Evolutionary conservation across 257 asterid species (phyloP).

Genomic region (Capsicum baccatum): DNA sequence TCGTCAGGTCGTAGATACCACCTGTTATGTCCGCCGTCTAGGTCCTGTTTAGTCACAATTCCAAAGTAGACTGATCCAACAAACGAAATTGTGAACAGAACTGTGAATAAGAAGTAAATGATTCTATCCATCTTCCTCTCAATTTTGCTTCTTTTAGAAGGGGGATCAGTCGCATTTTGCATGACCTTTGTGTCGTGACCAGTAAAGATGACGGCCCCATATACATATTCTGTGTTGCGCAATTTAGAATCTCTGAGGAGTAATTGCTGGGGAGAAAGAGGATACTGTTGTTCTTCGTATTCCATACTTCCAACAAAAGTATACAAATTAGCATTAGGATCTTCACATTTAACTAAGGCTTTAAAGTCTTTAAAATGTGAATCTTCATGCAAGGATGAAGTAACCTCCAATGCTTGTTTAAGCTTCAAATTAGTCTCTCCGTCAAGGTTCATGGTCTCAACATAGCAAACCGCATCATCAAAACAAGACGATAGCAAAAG

Average conservation of each 20-base stretch:
- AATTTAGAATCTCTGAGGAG: conserved; percentile 83
- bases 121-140: conserved; percentile 92
- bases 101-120: conserved; percentile 74
- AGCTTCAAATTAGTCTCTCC: conserved; percentile 94
- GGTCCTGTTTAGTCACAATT: conserved; percentile 61
- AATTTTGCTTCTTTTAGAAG: conserved; percentile 86
- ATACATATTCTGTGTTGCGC: conserved; percentile 75
- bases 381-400: conserved; percentile 62
- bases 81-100: conserved; percentile 61
- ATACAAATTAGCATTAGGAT: conserved; percentile 89
- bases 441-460: conserved; percentile 95
- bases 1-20: conserved; percentile 74
- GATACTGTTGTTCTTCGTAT: conserved; percentile 52
- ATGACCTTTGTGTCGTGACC: conserved; percentile 95
- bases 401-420: conserved; percentile 74
- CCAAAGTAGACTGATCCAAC: conserved; percentile 85
- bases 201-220: conserved; percentile 86
- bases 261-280: conserved; percentile 87
- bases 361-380: conserved; percentile 51
- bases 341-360: conserved; percentile 80
- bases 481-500: conserved; percentile 81
- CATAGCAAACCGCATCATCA: conserved; percentile 87
- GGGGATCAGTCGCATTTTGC: conserved; percentile 87
- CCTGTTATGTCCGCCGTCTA: conserved; percentile 57
- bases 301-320: conserved; percentile 84